Percentiles rank a stretch among this genome's conserved stretches.
These are phyloP conservation scores for Saccharomycopsis sp. DNA, from an alignment of 805 yeast species.

Conservation along the genomic window DNA sequence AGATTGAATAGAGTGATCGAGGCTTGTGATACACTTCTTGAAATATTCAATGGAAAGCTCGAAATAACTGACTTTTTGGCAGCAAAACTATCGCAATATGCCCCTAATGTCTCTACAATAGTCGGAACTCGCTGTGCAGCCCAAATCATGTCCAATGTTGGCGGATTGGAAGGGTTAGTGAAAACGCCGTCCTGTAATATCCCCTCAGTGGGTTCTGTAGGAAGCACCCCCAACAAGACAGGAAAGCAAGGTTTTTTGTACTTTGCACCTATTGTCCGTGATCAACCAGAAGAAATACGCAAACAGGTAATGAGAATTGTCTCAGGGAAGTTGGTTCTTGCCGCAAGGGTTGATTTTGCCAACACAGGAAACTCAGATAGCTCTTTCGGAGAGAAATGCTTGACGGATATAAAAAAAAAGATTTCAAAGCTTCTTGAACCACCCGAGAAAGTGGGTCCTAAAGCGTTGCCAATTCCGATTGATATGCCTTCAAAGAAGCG, in stretches of 20 bases:
- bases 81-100: conserved; percentile 46
- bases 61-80: conserved; percentile 50
- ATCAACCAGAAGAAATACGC: conserved; percentile 56
- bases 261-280: conserved; percentile 39
- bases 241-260: conserved; percentile 67
- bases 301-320: conserved; percentile 71
- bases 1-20: conserved; percentile 34
- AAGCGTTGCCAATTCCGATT: conserved; percentile 66
- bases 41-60: conserved; percentile 37
- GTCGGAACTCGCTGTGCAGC: conserved; percentile 45
- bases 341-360: conserved; percentile 74
- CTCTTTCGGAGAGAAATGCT: conserved; percentile 50
- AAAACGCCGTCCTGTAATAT: conserved; percentile 77
- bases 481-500: conserved; percentile 75
- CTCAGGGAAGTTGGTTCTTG: conserved; percentile 72
- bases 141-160: conserved; percentile 45
- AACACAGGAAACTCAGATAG: conserved; percentile 38
- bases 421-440: conserved; percentile 71
- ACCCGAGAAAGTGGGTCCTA: conserved; percentile 55
- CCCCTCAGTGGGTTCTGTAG: conserved; percentile 69
- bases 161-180: conserved; percentile 62
- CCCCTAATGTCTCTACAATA: conserved; percentile 74
- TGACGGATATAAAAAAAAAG: conserved; percentile 51
- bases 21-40: conserved; percentile 43
- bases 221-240: conserved; percentile 37